Evolutionary conservation across 2,329 filamentous ascomycete genomes (phyloP).

Genomic region (Ceratocystis huliohia): DNA sequence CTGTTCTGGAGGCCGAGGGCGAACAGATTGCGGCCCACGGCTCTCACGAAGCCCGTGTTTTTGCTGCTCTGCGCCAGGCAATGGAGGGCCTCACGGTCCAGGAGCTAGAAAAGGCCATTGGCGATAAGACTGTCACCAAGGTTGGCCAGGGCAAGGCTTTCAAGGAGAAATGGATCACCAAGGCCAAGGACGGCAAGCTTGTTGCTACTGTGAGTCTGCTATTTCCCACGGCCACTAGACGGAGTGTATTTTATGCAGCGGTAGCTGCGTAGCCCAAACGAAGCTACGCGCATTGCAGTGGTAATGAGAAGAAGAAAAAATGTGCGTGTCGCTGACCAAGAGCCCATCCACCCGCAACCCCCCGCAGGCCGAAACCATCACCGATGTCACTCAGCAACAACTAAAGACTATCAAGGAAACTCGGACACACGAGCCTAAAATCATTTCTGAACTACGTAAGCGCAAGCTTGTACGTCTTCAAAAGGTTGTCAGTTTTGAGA

Average conservation of each 20-base stretch:
- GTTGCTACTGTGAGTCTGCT: slow-evolving; percentile 36
- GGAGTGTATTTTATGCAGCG: not conserved
- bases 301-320: not conserved
- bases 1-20: slow-evolving; percentile 61
- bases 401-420: slow-evolving; percentile 60
- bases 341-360: not conserved
- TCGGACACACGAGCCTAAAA: slow-evolving; percentile 60
- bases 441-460: slow-evolving; percentile 73
- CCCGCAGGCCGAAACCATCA: slow-evolving; percentile 53
- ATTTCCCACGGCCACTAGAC: not conserved
- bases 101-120: slow-evolving; percentile 56
- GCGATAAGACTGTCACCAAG: slow-evolving; percentile 61
- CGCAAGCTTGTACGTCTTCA: slow-evolving; percentile 74
- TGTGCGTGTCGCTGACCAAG: slow-evolving; percentile 1
- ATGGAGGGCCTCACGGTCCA: slow-evolving; percentile 70
- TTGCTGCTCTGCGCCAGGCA: slow-evolving; percentile 57
- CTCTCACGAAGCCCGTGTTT: slow-evolving; percentile 73
- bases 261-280: too few species aligned
- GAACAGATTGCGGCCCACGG: slow-evolving; percentile 60
- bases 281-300: too few species aligned
- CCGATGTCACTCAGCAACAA: slow-evolving; percentile 65
- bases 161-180: slow-evolving; percentile 60
- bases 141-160: slow-evolving; percentile 93
- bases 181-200: slow-evolving; percentile 45
- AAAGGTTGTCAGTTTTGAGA: slow-evolving; percentile 75